Percentiles rank a stretch among this genome's conserved stretches.
These are phyloP conservation scores for Salix exigua DNA, from an alignment of 345 rosid genomes.

Conservation along the genomic window DNA sequence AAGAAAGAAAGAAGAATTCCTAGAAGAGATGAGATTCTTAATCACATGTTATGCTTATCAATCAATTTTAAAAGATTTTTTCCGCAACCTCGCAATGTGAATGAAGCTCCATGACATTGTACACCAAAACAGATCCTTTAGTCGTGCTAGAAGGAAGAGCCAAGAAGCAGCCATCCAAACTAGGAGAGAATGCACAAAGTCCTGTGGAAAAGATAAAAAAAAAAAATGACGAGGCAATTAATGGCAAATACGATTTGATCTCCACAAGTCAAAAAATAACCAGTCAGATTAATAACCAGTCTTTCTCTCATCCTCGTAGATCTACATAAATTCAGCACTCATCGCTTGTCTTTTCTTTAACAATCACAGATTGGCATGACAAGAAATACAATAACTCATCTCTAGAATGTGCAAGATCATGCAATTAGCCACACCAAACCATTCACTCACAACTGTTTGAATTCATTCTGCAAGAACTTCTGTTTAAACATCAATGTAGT, in stretches of 20 bases:
- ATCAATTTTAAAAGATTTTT: slow-evolving; percentile 3
- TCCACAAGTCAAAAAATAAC: no score
- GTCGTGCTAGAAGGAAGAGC: slow-evolving; percentile 84
- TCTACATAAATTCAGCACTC: neutral
- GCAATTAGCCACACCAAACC: neutral
- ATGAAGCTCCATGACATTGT: slow-evolving; percentile 75
- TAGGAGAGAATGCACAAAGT: slow-evolving; percentile 80
- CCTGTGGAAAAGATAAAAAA: slow-evolving; percentile 42
- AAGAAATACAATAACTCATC: neutral
- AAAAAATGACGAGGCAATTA: neutral
- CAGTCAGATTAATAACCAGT: neutral
- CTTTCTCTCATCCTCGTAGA: neutral
- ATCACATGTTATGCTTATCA: neutral
- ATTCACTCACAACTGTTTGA: neutral
- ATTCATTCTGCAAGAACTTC: neutral
- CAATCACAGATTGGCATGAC: neutral
- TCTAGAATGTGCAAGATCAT: neutral
- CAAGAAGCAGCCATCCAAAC: slow-evolving; percentile 78
- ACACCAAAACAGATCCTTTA: slow-evolving; percentile 77
- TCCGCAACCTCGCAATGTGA: slow-evolving; percentile 76
- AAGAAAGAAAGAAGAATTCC: no score
- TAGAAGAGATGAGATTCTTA: neutral
- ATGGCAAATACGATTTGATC: neutral
- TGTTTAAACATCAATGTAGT: neutral
- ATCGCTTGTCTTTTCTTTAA: neutral